Percentiles rank a stretch among this genome's conserved stretches.
These are phyloP conservation scores for Fusarium nematophilum DNA, from an alignment of 2,329 filamentous ascomycete species.

Conservation along the genomic window DNA sequence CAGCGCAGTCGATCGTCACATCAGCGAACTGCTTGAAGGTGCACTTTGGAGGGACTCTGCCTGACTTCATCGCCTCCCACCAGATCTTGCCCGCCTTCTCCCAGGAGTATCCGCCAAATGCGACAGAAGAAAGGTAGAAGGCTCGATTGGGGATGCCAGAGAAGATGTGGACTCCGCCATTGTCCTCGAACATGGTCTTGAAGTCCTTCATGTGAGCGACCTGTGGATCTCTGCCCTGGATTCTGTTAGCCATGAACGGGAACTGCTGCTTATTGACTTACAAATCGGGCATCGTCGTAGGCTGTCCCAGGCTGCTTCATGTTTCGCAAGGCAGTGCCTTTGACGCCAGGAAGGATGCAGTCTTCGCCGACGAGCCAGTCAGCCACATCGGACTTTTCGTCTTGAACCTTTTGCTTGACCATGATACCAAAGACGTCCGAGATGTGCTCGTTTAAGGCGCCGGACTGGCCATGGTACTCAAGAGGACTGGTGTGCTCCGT, in stretches of 20 bases:
- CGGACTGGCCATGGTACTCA: constrained; percentile 62
- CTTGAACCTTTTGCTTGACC: constrained; percentile 63
- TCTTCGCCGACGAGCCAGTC: constrained; percentile 68
- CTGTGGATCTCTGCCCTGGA: constrained; percentile 64
- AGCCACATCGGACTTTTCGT: constrained; percentile 57
- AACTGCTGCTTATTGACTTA: constrained; percentile 41
- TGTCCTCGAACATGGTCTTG: constrained; percentile 55
- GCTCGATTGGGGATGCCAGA: constrained; percentile 69
- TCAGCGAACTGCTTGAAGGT: constrained; percentile 63
- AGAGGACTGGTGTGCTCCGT: constrained; percentile 62
- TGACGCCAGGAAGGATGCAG: constrained; percentile 62
- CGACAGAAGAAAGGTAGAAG: constrained; percentile 61
- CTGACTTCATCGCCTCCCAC: constrained; percentile 62
- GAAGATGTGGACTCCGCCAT: constrained; percentile 66
- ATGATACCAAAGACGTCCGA: constrained; percentile 69
- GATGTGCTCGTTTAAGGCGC: constrained; percentile 67
- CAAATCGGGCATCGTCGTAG: constrained; percentile 63
- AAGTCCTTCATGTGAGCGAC: constrained; percentile 60
- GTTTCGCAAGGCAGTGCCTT: constrained; percentile 62
- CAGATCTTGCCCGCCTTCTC: constrained; percentile 65
- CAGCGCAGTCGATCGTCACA: constrained; percentile 58
- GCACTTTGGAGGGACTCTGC: constrained; percentile 53
- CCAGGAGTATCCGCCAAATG: constrained; percentile 65
- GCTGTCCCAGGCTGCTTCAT: constrained; percentile 66
- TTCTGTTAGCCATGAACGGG: not conserved